Evolutionary conservation across 23 red algal species (phyloP), one percentile per base, ranked within the genome.

Genomic region (Gracilaria domingensis): DNA sequence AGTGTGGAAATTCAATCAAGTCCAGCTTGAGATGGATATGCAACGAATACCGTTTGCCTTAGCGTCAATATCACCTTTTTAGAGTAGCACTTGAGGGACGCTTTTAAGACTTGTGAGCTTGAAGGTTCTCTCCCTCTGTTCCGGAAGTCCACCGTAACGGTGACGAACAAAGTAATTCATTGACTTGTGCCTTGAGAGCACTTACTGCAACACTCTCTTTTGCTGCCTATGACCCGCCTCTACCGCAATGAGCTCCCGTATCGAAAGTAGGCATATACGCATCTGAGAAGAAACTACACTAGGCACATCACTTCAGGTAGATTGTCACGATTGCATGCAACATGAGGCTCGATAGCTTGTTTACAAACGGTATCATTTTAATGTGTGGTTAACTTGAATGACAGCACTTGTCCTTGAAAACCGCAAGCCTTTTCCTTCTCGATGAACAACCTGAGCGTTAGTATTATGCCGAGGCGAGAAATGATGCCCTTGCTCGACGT

Each of bases 131-230:
- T 12, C n/a, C 59, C 24, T 29, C 18, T 29, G 18, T 30, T 24
- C 8, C 24, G 29, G 0, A 29, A 55, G 51, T 62, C 59, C 59
- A 29, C 7, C n/a, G 26, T 62, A 62, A 26, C 8, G 23, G 59
- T 62, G 59, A 12, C 59, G 18, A 62, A 29, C 59, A 62, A 29
- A 62, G 59, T 62, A 62, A 62, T 62, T 30, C 59, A 62, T 62
- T 58, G 54, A 58, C 54, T 58, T 29, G 51, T 55, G 59, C 59
- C 26, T 62, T 62, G 0, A 2, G 29, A 62, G 24, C 59, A 29
- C 26, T 29, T 62, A 45, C 3, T 62, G 23, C 59, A 9, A 29
- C 18, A 4, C 29, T 25, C 2, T 29, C 24, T 9, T 30, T 30
- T 62, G 18, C 59, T 24, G 59, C 29, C 55, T 29, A 29, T 29